phyloP scores from a whole-genome alignment of 192 early-diverging fungal species.

The Allomyces javanicus region DNA sequence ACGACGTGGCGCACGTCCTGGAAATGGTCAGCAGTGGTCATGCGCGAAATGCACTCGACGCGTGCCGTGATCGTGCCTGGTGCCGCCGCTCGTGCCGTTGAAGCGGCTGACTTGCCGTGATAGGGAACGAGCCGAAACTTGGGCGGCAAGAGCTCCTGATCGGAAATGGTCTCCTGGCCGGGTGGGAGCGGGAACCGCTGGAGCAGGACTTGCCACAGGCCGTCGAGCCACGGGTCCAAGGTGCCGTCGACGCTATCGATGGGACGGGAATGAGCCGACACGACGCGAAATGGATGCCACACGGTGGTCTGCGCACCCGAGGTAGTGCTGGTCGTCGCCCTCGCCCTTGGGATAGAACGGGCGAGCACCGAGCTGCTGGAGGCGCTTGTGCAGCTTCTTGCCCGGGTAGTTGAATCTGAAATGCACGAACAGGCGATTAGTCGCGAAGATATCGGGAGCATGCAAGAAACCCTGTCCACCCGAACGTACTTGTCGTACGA shows the following conservation, averaged over 20 bases:
- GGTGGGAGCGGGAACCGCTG: conserved; percentile 35
- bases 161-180: conserved; percentile 27
- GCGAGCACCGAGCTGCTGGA: conserved; percentile 64
- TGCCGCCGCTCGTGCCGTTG: not conserved
- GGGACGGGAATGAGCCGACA: not conserved
- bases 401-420: conserved; percentile 77
- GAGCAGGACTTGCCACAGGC: conserved; percentile 51
- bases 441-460: not conserved
- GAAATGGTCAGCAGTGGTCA: conserved; percentile 62
- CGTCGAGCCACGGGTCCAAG: conserved; percentile 69
- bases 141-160: conserved; percentile 7
- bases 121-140: not conserved
- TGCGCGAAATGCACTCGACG: conserved; percentile 10
- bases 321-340: conserved; percentile 89
- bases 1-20: conserved; percentile 81
- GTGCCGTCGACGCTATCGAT: conserved; percentile 51
- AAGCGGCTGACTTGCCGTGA: not conserved
- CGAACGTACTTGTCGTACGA: conserved; percentile 56
- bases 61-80: too few species aligned
- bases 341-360: conserved; percentile 52
- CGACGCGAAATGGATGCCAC: not conserved
- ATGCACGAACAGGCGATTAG: not conserved
- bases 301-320: conserved; percentile 33
- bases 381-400: conserved; percentile 71
- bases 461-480: not conserved